These are phyloP conservation scores for Pichia cephalocereana DNA, from an alignment of 805 yeast genomes.

Conservation along the genomic window DNA sequence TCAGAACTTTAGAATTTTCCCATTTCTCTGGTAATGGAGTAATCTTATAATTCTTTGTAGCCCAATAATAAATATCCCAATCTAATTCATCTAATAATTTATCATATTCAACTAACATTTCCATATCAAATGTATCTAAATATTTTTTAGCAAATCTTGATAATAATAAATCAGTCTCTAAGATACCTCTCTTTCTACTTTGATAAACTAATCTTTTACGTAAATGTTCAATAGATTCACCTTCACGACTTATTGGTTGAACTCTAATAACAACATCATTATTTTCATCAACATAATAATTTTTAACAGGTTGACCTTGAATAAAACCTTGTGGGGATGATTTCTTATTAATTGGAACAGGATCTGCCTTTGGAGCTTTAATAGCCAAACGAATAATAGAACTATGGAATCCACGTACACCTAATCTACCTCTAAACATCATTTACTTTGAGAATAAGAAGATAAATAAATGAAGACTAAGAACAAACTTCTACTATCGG, in stretches of 20 bases:
- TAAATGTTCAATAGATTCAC: constrained; percentile 65
- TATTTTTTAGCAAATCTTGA: constrained; percentile 78
- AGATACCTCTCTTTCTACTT: constrained; percentile 87
- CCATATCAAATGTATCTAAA: constrained; percentile 46
- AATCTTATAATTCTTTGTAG: constrained; percentile 69
- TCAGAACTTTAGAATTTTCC: constrained; percentile 59
- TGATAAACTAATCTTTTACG: constrained; percentile 88
- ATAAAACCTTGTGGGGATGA: constrained; percentile 11
- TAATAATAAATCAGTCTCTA: constrained; percentile 82
- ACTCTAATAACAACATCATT: constrained; percentile 52
- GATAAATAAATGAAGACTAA: too few species aligned
- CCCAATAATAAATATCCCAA: constrained; percentile 99
- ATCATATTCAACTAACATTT: constrained; percentile 80
- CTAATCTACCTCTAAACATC: background rate
- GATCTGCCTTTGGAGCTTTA: constrained; percentile 6
- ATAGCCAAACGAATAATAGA: background rate
- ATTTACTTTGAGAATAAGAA: background rate
- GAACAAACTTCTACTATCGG: too few species aligned
- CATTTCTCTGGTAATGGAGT: constrained; percentile 86
- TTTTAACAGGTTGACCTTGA: constrained; percentile 15
- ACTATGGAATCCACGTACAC: constrained; percentile 1
- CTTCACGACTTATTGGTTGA: constrained; percentile 67
- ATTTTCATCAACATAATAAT: constrained; percentile 22
- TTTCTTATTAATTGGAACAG: constrained; percentile 6
- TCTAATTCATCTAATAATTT: constrained; percentile 83